Conservation (phyloP, 2,329 filamentous ascomycete genomes). For the Fusarium floridanum region DNA sequence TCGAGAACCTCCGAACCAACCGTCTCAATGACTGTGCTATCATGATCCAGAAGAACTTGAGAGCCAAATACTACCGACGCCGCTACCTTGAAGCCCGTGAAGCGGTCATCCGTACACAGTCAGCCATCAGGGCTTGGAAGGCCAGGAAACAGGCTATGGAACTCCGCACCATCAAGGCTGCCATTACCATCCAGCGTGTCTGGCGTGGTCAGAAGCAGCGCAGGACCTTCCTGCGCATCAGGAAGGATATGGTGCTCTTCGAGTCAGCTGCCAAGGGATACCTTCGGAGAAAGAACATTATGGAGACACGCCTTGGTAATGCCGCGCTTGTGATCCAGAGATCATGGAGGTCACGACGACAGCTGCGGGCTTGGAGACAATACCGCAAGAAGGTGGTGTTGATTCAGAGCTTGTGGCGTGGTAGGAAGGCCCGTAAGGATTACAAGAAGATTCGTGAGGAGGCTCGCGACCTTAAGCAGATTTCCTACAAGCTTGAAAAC, state of each 20-base stretch:
- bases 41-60: constrained; percentile 98
- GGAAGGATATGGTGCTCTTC: constrained; percentile 87
- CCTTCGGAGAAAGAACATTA: constrained; percentile 88
- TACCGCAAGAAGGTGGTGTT: constrained; percentile 91
- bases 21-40: constrained; percentile 94
- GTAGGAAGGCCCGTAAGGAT: constrained; percentile 80
- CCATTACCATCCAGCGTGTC: constrained; percentile 93
- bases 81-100: constrained; percentile 89
- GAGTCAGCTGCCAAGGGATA: constrained; percentile 94
- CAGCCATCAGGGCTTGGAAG: constrained; percentile 80
- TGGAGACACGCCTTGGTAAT: constrained; percentile 94
- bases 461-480: constrained; percentile 97
- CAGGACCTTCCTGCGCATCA: constrained; percentile 81
- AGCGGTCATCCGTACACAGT: constrained; percentile 84
- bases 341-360: constrained; percentile 84
- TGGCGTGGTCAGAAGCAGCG: constrained; percentile 95
- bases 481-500: constrained; percentile 99
- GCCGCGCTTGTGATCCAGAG: constrained; percentile 92
- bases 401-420: constrained; percentile 93
- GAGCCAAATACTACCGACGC: constrained; percentile 93
- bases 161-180: constrained; percentile 84
- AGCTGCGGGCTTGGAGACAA: constrained; percentile 84
- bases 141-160: constrained; percentile 84
- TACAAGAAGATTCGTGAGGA: constrained; percentile 96
- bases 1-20: constrained; percentile 92